Conservation (phyloP, 345 rosid species). For the Leavenworthia alabamica region DNA sequence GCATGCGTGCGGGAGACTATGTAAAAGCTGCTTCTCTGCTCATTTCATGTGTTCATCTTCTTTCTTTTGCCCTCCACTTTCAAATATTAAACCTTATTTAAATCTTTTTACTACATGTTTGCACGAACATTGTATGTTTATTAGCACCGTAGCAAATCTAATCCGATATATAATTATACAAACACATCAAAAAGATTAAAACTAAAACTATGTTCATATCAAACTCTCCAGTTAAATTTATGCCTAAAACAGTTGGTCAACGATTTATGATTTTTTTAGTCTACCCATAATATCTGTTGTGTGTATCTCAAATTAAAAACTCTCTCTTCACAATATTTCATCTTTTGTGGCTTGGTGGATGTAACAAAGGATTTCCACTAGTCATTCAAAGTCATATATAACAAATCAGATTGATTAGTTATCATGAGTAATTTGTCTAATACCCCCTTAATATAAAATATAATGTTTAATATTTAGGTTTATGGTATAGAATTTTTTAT, state of each 20-base stretch:
- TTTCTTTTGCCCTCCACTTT: constrained; percentile 23
- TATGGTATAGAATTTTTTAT: not conserved
- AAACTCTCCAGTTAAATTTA: not conserved
- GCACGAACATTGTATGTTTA: not conserved
- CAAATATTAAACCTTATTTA: not conserved
- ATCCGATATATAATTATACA: not conserved
- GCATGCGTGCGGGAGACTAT: constrained; percentile 34
- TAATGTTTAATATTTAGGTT: not conserved
- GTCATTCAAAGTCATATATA: constrained; percentile 1
- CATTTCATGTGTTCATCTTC: constrained; percentile 22
- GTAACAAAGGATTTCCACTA: constrained; percentile 21
- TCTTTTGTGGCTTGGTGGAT: constrained; percentile 11
- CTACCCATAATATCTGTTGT: not conserved
- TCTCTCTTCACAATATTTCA: not conserved
- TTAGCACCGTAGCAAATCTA: not conserved
- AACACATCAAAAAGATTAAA: not conserved
- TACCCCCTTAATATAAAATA: not conserved
- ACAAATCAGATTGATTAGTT: constrained; percentile 3
- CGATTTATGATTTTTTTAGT: not conserved
- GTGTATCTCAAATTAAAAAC: not conserved
- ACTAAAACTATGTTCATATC: not conserved
- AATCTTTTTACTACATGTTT: not conserved
- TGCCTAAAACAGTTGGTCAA: not conserved
- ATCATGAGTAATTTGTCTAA: not conserved
- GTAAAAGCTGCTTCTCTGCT: constrained; percentile 24